Evolutionary conservation across 306 rosid species (phyloP), one percentile per base, ranked within the genome.

Genomic region (Rosa multiflora): DNA sequence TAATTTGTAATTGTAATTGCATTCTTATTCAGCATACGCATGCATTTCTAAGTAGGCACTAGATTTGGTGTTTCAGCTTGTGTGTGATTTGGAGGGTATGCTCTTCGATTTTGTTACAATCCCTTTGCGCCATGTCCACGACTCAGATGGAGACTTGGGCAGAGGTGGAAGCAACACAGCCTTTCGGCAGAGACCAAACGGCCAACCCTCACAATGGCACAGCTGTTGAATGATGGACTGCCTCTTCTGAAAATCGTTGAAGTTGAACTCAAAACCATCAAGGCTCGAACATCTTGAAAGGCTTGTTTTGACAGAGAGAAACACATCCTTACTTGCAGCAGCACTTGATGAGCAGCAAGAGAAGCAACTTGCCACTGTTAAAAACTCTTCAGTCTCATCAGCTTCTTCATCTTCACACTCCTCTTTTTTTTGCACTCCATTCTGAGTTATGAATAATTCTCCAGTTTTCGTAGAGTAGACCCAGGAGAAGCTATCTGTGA

Each of bases 201-300:
- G 98, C 99, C 99, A 95, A 4, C 99, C 99, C 55, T 93, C 84
- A 79, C 98, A 95, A 29, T 93, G 99, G 72, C 91, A 84, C 9
- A 91, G 72, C 83, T 95, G 93, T 75, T 73, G 92, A 83, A 95
- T 84, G 80, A 86, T 86, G 0, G 96, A 88, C 13, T 88, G 89
- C 91, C 80, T 84, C 89, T 78, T 82, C 88, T 87, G 83, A 72
- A 79, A 80, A 40, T 80, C 87, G 12, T 70, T 82, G 44, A 88
- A 77, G 12, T 74, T 79, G 44, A 88, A 75, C 11, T 91, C 96
- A 80, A 85, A 11, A 4, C 86, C 91, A 59, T 83, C 77, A 44
- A 90, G 75, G 91, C 97, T 91, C 6, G 98, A 87, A 77, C 94
- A 72, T 37, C 91, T 81, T 0, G 98, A 95, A 67, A 91, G 82